Conservation (phyloP, 2,329 filamentous ascomycete genomes). For the Monosporascus sp. region DNA sequence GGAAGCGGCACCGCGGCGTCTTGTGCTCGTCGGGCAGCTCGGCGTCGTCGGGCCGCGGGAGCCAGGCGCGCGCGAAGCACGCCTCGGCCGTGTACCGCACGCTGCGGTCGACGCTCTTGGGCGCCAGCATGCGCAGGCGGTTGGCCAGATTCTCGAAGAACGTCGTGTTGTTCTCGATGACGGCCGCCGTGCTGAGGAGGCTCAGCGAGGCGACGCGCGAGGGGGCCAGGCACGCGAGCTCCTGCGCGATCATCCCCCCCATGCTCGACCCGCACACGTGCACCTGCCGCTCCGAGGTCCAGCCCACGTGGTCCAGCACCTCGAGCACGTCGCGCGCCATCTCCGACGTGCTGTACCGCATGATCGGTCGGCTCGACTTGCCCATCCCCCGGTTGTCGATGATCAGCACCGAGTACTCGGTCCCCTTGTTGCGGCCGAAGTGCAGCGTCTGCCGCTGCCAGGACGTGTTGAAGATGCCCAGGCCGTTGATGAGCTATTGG, state of each 20-base stretch:
- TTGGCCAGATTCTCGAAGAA: slow-evolving; percentile 60
- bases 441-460: slow-evolving; percentile 82
- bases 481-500: slow-evolving; percentile 70
- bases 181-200: slow-evolving; percentile 57
- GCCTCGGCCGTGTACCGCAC: slow-evolving; percentile 59
- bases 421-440: slow-evolving; percentile 67
- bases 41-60: slow-evolving; percentile 55
- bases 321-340: slow-evolving; percentile 79
- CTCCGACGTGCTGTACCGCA: slow-evolving; percentile 74
- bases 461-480: slow-evolving; percentile 60
- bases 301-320: slow-evolving; percentile 59
- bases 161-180: slow-evolving; percentile 55
- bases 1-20: slow-evolving; percentile 34
- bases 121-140: slow-evolving; percentile 54
- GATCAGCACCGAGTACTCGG: slow-evolving; percentile 67
- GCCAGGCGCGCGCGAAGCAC: slow-evolving; percentile 62
- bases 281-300: slow-evolving; percentile 47
- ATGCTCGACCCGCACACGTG: slow-evolving; percentile 77
- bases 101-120: slow-evolving; percentile 63
- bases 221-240: slow-evolving; percentile 57
- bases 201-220: slow-evolving; percentile 49
- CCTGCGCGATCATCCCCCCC: slow-evolving; percentile 90
- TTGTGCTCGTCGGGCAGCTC: slow-evolving; percentile 37
- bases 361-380: slow-evolving; percentile 68
- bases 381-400: slow-evolving; percentile 86